Evolutionary conservation across 306 rosid species (phyloP), one percentile per base, ranked within the genome.

Genomic region (Pueraria montana): DNA sequence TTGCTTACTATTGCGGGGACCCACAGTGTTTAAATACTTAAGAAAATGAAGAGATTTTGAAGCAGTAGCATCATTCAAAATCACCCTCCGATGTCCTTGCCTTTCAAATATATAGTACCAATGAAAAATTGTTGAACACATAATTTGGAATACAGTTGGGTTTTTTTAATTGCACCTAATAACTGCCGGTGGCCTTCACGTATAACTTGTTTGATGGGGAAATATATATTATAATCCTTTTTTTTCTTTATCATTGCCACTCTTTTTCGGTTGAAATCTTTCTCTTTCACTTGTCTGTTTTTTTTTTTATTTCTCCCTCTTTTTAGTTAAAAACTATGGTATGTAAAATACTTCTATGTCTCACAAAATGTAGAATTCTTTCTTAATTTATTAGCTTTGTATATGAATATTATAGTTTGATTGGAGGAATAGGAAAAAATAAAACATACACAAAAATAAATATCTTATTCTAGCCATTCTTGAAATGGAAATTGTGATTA

Each of bases 21-120:
- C 75, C 80, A 67, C 21, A 50, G 26, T 9, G 10, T 3, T 16
- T 42, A 58, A 81, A 82, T 79, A 73, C n/a, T 65, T 71, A 82
- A 83, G 86, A 80, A 80, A 86, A 83, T 78, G 75, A 77, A 61
- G 49, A 80, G 14, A 13, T 10, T 86, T 76, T 85, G 85, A 82
- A 13, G 34, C 8, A 1, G n/a, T n/a, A n/a, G 5, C 11, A 17
- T 38, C 82, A 58, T 23, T 27, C 68, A 46, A 84, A 32, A 64
- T 7, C 14, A 32, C 6, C 45, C 32, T 32, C 21, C 30, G 23
- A 32, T n/a, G n/a, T n/a, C n/a, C n/a, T n/a, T n/a, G n/a, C n/a
- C n/a, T 40, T 50, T 14, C 77, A 64, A n/a, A 43, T 30, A 50
- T 50, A 50, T 17, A 2, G 3, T n/a, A 50, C 21, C 53, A 48